Base-by-base conservation (phyloP, 441 rosid genomes). In the Monsonia emarginata region DNA sequence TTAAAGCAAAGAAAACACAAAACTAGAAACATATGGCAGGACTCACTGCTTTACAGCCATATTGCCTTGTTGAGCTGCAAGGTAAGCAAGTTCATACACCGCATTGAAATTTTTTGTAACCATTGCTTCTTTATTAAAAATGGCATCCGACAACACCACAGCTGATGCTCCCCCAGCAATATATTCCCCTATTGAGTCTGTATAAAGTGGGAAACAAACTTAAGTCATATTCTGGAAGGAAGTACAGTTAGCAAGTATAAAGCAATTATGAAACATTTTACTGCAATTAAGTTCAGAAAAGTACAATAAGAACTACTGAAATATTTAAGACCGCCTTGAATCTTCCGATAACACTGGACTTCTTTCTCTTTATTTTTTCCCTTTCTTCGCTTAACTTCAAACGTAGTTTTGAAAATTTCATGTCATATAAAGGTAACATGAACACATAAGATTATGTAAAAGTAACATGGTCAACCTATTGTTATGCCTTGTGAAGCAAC, bases 401-500 rank as follows among this genome's bases (percentile, higher is more conserved):
- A 44, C 0, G 19, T 6, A 14, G 3, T 34, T 14, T 3, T 44
- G 52, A 44, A 2, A 44, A 44, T 14, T 14, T 32, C n/a, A 32
- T 32, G 3, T 10, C 11, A 32, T 44, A 44, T 44, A 44, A 16
- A 44, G 7, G 3, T 7, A 2, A 19, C 14, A 42, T 0, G 18
- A 4, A 2, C 52, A 44, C 21, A 44, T 3, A 44, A 14, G 19
- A 44, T 4, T n/a, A 44, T 16, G 18, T 8, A 44, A 14, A 9
- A 22, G n/a, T 44, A 46, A 61, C 59, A 71, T 54, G n/a, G 58
- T 79, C 13, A 18, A 85, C 89, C 87, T 81, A 78, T 63, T 19
- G 62, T 75, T 66, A 85, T 71, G 74, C 87, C 90, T 72, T 85
- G 86, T 64, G 87, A 83, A 67, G 86, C 90, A 71, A 83, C 77